Percentiles rank a stretch among this genome's conserved stretches.
phyloP scores from a whole-genome alignment of 164 flowering plant species.

The Stephania yunnanensis region DNA sequence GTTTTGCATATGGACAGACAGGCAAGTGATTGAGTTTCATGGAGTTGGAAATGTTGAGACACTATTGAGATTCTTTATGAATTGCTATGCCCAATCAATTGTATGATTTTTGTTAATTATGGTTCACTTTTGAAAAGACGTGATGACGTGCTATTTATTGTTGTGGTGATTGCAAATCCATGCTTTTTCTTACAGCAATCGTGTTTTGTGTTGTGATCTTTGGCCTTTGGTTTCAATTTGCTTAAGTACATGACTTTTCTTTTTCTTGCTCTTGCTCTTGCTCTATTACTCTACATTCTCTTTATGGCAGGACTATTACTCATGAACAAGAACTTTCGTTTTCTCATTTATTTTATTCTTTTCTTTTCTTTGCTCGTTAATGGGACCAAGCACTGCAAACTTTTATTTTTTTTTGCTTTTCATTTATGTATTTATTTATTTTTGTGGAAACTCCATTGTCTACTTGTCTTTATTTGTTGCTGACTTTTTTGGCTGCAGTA shows the following conservation, averaged over 20 bases:
- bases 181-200: neutral
- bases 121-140: neutral
- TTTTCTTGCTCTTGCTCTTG: neutral
- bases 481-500: neutral
- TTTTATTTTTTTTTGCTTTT: too few relatives aligned
- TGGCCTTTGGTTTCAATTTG: neutral
- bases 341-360: neutral
- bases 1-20: constrained; percentile 99
- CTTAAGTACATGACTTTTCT: too few relatives aligned
- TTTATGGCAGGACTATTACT: neutral
- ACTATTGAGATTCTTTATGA: neutral
- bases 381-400: neutral
- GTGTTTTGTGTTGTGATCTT: neutral
- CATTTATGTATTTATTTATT: too few relatives aligned
- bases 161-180: neutral
- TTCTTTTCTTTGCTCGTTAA: neutral
- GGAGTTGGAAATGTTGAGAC: neutral
- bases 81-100: neutral
- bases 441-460: neutral
- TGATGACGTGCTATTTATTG: neutral
- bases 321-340: too few relatives aligned
- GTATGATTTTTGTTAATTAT: neutral
- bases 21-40: constrained; percentile 31
- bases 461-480: neutral
- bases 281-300: neutral